phyloP scores from a whole-genome alignment of 2,329 filamentous ascomycete genomes.

The Zymoseptoria crescenta region DNA sequence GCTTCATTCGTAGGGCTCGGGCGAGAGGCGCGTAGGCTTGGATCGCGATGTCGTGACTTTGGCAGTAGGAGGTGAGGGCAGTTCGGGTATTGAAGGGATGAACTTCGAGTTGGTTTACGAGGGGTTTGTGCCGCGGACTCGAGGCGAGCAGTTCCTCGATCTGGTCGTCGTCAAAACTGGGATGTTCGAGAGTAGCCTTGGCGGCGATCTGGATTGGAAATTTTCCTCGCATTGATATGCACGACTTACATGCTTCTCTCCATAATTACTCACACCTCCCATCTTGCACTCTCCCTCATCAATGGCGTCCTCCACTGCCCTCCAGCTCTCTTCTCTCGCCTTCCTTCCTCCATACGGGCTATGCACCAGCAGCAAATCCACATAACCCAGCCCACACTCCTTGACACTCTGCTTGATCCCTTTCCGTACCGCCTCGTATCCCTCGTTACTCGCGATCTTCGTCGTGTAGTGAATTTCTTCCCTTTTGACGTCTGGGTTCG shows the following conservation, averaged over 20 bases:
- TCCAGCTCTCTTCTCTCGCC: constrained; percentile 65
- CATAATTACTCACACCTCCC: constrained; percentile 73
- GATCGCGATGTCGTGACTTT: constrained; percentile 58
- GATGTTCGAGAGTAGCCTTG: not conserved
- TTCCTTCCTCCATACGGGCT: constrained; percentile 67
- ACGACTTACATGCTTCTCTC: constrained; percentile 58
- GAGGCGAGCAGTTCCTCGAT: constrained; percentile 61
- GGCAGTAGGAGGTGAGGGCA: constrained; percentile 59
- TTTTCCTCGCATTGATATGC: not conserved
- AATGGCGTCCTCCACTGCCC: constrained; percentile 68
- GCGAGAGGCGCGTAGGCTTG: constrained; percentile 76
- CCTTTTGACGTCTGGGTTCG: constrained; percentile 43
- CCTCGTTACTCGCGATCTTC: constrained; percentile 62
- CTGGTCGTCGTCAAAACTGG: constrained; percentile 29
- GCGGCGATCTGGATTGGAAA: not conserved
- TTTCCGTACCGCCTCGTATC: constrained; percentile 59
- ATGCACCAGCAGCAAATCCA: constrained; percentile 74
- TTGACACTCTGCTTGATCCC: constrained; percentile 60
- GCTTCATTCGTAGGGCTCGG: constrained; percentile 60
- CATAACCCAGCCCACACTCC: constrained; percentile 61
- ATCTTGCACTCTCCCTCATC: constrained; percentile 60
- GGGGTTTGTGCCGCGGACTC: constrained; percentile 54
- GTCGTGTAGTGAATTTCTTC: constrained; percentile 73
- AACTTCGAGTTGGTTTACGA: constrained; percentile 74
- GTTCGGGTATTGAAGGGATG: constrained; percentile 73